Conservation (phyloP, 345 rosid genomes). For the Salix suchowensis region DNA sequence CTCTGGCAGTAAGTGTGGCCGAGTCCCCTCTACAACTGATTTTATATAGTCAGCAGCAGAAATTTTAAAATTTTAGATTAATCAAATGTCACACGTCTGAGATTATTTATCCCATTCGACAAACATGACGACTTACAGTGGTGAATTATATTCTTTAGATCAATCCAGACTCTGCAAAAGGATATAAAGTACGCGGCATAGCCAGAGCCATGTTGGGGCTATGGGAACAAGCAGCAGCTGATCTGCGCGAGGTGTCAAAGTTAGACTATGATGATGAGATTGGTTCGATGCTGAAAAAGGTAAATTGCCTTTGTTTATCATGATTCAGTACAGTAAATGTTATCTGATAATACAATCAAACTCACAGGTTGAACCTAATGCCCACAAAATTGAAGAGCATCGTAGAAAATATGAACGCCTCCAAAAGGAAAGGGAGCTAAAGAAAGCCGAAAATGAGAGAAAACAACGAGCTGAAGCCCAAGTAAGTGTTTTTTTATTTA, state of each 20-base stretch:
- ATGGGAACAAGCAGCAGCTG: constrained; percentile 79
- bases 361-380: constrained; percentile 78
- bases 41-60: constrained; percentile 1
- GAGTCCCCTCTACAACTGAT: background rate
- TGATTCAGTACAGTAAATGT: no score
- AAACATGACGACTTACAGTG: background rate
- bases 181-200: constrained; percentile 76
- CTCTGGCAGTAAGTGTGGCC: constrained; percentile 52
- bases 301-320: constrained; percentile 14
- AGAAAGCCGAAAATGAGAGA: constrained; percentile 46
- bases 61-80: background rate
- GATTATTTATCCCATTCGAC: background rate
- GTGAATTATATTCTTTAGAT: constrained; percentile 38
- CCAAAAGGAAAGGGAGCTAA: constrained; percentile 54
- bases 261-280: constrained; percentile 86
- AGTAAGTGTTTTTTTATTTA: constrained; percentile 29
- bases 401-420: constrained; percentile 65
- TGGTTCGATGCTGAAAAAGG: constrained; percentile 60
- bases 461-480: constrained; percentile 44
- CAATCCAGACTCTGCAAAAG: constrained; percentile 86
- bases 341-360: constrained; percentile 2
- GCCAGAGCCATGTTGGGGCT: constrained; percentile 72
- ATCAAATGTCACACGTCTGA: background rate
- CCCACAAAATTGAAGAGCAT: constrained; percentile 66
- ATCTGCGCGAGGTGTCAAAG: constrained; percentile 74